These are phyloP conservation scores for Taxillus chinensis DNA, from an alignment of 164 flowering plant species.

Conservation along the genomic window DNA sequence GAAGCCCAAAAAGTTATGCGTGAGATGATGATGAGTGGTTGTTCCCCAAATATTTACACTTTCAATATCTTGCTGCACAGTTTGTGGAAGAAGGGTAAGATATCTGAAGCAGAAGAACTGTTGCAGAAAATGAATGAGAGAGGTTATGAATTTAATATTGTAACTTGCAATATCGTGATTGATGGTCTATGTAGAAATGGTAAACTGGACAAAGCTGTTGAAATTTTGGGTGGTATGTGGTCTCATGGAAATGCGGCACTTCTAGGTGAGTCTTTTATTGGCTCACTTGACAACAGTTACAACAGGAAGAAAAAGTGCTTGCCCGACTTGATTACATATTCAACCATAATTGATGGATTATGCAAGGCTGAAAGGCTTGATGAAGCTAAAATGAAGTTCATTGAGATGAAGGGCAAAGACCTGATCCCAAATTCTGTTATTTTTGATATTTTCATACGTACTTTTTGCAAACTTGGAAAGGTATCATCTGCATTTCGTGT, in stretches of 20 bases:
- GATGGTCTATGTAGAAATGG: slow-evolving; percentile 70
- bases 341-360: slow-evolving; percentile 55
- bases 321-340: slow-evolving; percentile 76
- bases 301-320: slow-evolving; percentile 40
- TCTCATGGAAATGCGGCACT: slow-evolving; percentile 78
- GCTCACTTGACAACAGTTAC: slow-evolving; percentile 37
- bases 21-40: slow-evolving; percentile 55
- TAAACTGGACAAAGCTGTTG: slow-evolving; percentile 73
- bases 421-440: slow-evolving; percentile 57
- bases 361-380: slow-evolving; percentile 73
- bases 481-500: slow-evolving; percentile 79
- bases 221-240: slow-evolving; percentile 78
- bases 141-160: slow-evolving; percentile 61
- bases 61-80: slow-evolving; percentile 86
- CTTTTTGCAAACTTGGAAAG: slow-evolving; percentile 64
- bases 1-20: slow-evolving; percentile 57
- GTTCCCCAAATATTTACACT: slow-evolving; percentile 58
- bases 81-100: slow-evolving; percentile 64
- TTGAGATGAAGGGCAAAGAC: slow-evolving; percentile 67
- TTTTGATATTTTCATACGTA: slow-evolving; percentile 54
- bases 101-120: slow-evolving; percentile 68
- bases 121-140: slow-evolving; percentile 82
- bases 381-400: slow-evolving; percentile 77
- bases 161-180: slow-evolving; percentile 83
- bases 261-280: slow-evolving; percentile 57